Evolutionary conservation across 257 asterid species (phyloP), one percentile per base, ranked within the genome.

Genomic region (Nicotiana noctiflora): DNA sequence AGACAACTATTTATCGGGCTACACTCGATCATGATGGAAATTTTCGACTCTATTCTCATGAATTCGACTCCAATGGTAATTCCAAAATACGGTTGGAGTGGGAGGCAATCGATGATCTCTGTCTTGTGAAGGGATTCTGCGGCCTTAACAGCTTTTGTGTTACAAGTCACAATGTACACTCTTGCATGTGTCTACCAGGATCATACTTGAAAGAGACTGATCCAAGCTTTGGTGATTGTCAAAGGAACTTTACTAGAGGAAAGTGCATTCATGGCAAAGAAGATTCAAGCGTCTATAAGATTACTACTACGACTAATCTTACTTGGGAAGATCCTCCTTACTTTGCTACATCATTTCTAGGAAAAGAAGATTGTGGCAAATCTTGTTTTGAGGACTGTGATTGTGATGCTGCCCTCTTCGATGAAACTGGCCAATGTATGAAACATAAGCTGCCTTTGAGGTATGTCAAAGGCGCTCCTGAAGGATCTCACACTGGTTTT

Each of bases 341-440:
- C 56, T 84, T 76, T 68, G 77, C 78, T 18, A 31, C 83, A 14
- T 44, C 65, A 15, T 49, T 66, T 77, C 64, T 46, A 2, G 72
- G 51, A 76, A 79, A 56, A 11, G 83, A 79, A 51, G 81, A 79
- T 49, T 82, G 83, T 29, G 51, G 21, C 2, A 31, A 23, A 19
- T 82, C 85, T 6, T 84, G 85, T 40, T 61, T 34, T 8, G 85
- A 81, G 52, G 87, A 84, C 9, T 84, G 87, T 46, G 80, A 72
- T 79, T 84, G 87, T 74, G 80, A 77, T 78, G 85, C 85, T 52
- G 83, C 82, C 31, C 12, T 79, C 1, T 79, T 70, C 40, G 34
- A 25, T 0, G 25, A 46, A 15, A 32, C 0, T 56, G 60, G 79
- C 25, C 10, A 0, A 46, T 84, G 85, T 12, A 52, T 32, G 15